Evolutionary conservation across 2,329 filamentous ascomycete genomes (phyloP).

Genomic region (Emergomyces orientalis): DNA sequence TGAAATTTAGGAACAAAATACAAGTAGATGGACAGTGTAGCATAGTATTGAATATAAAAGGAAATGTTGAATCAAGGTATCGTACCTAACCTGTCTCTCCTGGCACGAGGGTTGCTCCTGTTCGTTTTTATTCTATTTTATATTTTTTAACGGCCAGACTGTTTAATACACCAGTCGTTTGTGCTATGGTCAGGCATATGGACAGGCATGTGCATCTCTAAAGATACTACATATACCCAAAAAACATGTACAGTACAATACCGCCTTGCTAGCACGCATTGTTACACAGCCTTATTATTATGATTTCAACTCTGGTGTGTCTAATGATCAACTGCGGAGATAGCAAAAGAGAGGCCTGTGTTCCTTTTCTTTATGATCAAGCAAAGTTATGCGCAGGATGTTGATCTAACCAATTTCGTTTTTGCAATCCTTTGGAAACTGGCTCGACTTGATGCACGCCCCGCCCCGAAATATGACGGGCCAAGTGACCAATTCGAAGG

Average conservation of each 20-base stretch:
- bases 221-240: not conserved
- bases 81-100: no score
- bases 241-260: not conserved
- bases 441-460: not conserved
- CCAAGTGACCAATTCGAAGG: not conserved
- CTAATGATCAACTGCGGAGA: not conserved
- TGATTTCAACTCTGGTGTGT: not conserved
- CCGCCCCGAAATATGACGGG: not conserved
- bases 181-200: no score
- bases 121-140: no score
- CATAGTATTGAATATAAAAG: no score
- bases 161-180: no score
- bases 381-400: not conserved
- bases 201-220: no score
- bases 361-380: not conserved
- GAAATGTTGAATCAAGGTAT: no score
- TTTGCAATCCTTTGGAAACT: not conserved
- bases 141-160: no score
- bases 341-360: not conserved
- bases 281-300: not conserved
- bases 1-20: no score
- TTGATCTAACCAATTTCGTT: not conserved
- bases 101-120: no score
- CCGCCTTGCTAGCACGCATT: not conserved
- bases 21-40: no score